Base-by-base conservation (phyloP, 352 stramenopile species). In the Pythium chondricola region DNA sequence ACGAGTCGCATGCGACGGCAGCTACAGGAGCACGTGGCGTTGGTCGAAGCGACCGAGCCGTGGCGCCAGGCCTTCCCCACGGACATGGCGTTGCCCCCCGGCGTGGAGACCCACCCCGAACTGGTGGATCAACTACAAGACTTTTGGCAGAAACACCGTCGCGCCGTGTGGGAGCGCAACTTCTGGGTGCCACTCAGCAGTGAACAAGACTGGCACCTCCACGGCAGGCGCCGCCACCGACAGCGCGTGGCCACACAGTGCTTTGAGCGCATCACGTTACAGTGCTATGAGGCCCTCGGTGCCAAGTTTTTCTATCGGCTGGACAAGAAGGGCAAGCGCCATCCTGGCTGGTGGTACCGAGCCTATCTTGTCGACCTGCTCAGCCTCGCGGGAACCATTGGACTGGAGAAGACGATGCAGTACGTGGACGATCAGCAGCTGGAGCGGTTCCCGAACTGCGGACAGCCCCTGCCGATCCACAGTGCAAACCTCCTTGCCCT, bases 311-410 rank as follows among this genome's bases (percentile, higher is more conserved):
- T 85, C 36, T 60, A 69, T n/a, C 38, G 49, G 13, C 45, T 85
- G 30, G 74, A 85, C 35, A 21, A 26, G 14, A 31, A 65, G 48
- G 48, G 44, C 27, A 38, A 69, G 44, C 52, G 43, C 13, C 66
- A 85, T 26, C 59, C 63, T 21, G 69, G 74, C 6, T 85, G 71
- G 70, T 85, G 71, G 71, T 83, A 83, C 32, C 66, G 69, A 9
- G 20, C 45, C 2, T 40, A 52, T 16, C 60, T 74, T 29, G 47
- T 83, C 13, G 58, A 78, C 31, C 22, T 63, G n/a, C 6, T 49
- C 2, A 35, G 31, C 8, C 30, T 57, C 1, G 25, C 20, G 14
- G n/a, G 8, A 0, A 26, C 61, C 20, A 55, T 69, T 7, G 68
- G 61, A 13, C 56, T 63, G 21, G 41, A 53, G 4, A 39, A 65